Base-by-base conservation (phyloP, 2,329 filamentous ascomycete species). In the Fusarium siculi region DNA sequence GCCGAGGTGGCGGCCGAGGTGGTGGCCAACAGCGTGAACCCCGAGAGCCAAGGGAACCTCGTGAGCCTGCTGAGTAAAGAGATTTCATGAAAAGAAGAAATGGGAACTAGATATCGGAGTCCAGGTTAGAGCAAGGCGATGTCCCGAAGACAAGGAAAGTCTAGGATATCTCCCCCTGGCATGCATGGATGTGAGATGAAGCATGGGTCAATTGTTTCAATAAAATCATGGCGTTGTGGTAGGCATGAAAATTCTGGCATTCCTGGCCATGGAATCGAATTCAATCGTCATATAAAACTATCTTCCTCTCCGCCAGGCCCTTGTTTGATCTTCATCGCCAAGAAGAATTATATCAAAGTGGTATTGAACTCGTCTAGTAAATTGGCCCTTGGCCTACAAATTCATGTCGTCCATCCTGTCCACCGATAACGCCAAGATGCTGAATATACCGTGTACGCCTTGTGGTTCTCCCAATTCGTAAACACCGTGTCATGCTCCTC, bases 1-100 rank as follows among this genome's bases (percentile, higher is more conserved):
- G 86, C 37, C 83, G 88, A 44, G 86, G 88, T 43, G 84, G 85
- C 55, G 83, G 89, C 47, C 82, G 84, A 58, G 84, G 86, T 52
- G 85, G 85, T 55, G 84, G 90, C 80, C 86, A 87, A 56, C 81
- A 87, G 72, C 77, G 84, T 40, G 84, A 85, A 74, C 84, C 66
- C 25, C 65, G 90, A 79, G 86, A 85, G 73, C 84, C 84, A 52
- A 80, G 87, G 69, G 87, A 89, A 77, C 85, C 84, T 21, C 78
- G 84, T 39, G 84, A 85, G 74, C 83, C 83, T 70, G 74, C 57
- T 21, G 70, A 75, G 63, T 75, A 75, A 69, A 57, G 39, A 60
- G 55, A 44, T 39, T 23, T 16, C 36, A 36, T 49, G 63, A 70
- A 67, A 72, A 71, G 46, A 72, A 64, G 62, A 63, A 54, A 46